These are phyloP conservation scores for Komagataea norvegica DNA, from an alignment of 1,139 yeast genomes.

Conservation along the genomic window DNA sequence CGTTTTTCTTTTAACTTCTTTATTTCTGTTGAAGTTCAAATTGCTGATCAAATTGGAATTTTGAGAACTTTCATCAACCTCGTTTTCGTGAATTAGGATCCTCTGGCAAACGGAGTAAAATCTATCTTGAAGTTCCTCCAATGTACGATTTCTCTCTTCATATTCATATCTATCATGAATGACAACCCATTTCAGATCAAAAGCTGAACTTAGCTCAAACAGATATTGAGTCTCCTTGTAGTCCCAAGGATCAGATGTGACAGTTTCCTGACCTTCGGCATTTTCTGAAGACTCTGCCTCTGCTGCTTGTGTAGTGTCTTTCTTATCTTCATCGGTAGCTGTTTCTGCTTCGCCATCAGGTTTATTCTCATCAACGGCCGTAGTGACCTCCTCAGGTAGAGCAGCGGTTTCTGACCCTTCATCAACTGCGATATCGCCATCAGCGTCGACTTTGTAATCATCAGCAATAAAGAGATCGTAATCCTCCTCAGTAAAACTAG, in stretches of 20 bases:
- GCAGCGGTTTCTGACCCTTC: too few relatives aligned
- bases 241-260: constrained; percentile 45
- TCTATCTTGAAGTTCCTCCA: constrained; percentile 82
- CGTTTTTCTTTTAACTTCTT: constrained; percentile 74
- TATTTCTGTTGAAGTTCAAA: constrained; percentile 55
- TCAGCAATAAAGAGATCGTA: constrained; percentile 48
- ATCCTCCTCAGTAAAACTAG: constrained; percentile 64
- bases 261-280: constrained; percentile 4
- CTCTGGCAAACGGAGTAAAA: constrained; percentile 60
- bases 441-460: constrained; percentile 26
- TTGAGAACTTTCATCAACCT: constrained; percentile 46
- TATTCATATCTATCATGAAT: constrained; percentile 69
- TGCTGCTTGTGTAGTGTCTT: constrained; percentile 8
- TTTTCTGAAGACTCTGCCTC: constrained; percentile 8
- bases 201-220: constrained; percentile 65
- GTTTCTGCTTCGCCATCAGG: constrained; percentile 12
- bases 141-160: constrained; percentile 27
- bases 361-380: constrained; percentile 30
- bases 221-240: constrained; percentile 74
- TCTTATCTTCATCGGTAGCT: constrained; percentile 11
- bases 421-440: too few relatives aligned
- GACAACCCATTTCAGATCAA: constrained; percentile 85
- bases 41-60: constrained; percentile 40
- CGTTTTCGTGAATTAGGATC: constrained; percentile 37
- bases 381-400: too few relatives aligned